phyloP scores from a whole-genome alignment of 2,329 filamentous ascomycete genomes.

The Leptographium wingfieldii region DNA sequence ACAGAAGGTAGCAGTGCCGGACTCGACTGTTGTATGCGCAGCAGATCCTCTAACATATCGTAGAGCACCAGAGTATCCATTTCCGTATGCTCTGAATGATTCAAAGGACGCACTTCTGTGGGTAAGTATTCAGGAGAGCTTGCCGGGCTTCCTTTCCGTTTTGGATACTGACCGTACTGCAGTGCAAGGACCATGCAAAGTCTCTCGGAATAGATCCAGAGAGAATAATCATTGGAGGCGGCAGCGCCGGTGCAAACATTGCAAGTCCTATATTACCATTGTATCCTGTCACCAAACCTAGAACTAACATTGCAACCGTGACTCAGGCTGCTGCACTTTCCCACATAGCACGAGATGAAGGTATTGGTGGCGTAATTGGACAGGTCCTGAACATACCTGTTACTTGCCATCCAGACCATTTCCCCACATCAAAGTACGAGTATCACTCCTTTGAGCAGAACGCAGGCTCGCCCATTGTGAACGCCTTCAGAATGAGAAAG shows the following conservation, averaged over 20 bases:
- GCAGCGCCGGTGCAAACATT: conserved; percentile 12
- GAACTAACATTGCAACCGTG: neutral
- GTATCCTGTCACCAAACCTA: neutral
- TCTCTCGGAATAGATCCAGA: conserved; percentile 6
- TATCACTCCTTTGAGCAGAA: conserved; percentile 10
- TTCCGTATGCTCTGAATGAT: conserved; percentile 11
- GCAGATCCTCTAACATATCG: neutral
- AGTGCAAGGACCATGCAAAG: conserved; percentile 2
- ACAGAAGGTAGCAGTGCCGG: conserved; percentile 2
- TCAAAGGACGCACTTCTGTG: conserved; percentile 7
- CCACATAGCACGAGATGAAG: conserved; percentile 6
- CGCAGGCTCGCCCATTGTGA: conserved; percentile 8
- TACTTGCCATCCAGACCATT: conserved; percentile 11
- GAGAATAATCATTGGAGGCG: conserved; percentile 9
- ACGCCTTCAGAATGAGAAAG: conserved; percentile 9
- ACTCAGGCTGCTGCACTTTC: conserved; percentile 7
- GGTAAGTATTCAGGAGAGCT: conserved; percentile 1
- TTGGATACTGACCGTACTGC: neutral
- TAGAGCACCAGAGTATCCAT: conserved; percentile 11
- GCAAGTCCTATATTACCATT: neutral
- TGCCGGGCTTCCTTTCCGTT: neutral
- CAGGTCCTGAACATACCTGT: conserved; percentile 13
- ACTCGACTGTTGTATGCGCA: neutral
- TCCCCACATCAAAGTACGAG: conserved; percentile 7
- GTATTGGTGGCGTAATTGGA: conserved; percentile 8